Evolutionary conservation across 2,329 filamentous ascomycete genomes (phyloP).

Genomic region (Nannizzia gypsea): DNA sequence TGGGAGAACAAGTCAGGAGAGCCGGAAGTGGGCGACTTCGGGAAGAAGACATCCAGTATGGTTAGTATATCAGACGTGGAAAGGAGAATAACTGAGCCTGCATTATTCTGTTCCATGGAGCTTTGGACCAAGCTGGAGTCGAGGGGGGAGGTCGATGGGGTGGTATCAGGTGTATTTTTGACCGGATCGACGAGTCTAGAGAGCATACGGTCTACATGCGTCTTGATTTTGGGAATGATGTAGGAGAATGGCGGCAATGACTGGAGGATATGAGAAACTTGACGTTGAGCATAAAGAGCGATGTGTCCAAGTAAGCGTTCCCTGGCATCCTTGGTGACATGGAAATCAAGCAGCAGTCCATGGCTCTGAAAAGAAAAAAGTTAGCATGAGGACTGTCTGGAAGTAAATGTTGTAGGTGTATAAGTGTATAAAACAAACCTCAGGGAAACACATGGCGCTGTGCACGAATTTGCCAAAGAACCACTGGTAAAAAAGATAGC

Average conservation of each 20-base stretch:
- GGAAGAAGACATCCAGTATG: conserved; percentile 72
- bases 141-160: background rate
- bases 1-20: conserved; percentile 18
- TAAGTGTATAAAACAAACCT: conserved; percentile 42
- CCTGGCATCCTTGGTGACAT: conserved; percentile 81
- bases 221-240: conserved; percentile 24
- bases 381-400: background rate
- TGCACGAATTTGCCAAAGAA: conserved; percentile 81
- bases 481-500: conserved; percentile 81
- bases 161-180: background rate
- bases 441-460: conserved; percentile 75
- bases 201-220: conserved; percentile 31
- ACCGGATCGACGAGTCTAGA: conserved; percentile 10
- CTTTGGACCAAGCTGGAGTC: conserved; percentile 3
- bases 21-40: conserved; percentile 26
- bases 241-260: conserved; percentile 41
- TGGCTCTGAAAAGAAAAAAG: conserved; percentile 36
- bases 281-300: conserved; percentile 64
- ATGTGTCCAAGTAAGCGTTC: conserved; percentile 64
- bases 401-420: no score
- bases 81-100: conserved; percentile 7
- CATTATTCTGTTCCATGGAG: background rate
- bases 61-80: conserved; percentile 69
- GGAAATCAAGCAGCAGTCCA: conserved; percentile 67
- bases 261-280: conserved; percentile 63